A percentile compares a stretch with the other conserved stretches of the same genome.
Evolutionary conservation across 2,329 filamentous ascomycete species (phyloP).

Genomic region (Fusarium veterinarium): DNA sequence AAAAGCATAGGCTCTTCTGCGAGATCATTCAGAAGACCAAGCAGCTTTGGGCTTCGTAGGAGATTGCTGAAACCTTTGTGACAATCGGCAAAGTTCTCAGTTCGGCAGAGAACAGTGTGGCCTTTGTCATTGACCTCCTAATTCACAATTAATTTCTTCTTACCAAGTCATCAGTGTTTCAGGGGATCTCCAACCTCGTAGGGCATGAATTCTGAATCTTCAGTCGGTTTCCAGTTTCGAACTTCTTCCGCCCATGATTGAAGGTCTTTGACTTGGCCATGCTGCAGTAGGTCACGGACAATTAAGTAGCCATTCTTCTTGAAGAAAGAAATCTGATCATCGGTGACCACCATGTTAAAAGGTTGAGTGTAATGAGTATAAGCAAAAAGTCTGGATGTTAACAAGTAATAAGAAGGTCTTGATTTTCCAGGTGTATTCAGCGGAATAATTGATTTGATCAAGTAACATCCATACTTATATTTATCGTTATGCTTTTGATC

Average conservation of each 20-base stretch:
- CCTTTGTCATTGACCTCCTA: not conserved
- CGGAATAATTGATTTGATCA: accelerated
- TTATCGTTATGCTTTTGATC: accelerated
- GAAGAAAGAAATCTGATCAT: not conserved
- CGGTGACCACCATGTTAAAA: not conserved
- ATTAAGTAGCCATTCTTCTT: not conserved
- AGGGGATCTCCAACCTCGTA: not conserved
- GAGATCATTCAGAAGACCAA: not conserved
- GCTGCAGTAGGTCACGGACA: not conserved
- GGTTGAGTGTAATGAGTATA: not conserved
- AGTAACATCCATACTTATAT: not conserved
- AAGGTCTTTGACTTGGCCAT: not conserved
- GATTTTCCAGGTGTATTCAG: accelerated
- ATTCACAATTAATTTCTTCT: accelerated
- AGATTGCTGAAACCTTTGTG: not conserved
- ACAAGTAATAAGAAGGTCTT: not conserved
- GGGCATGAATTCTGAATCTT: not conserved
- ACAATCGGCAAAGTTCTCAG: not conserved
- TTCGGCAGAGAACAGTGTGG: not conserved
- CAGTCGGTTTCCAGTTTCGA: not conserved
- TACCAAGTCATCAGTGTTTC: accelerated
- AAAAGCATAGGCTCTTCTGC: not conserved
- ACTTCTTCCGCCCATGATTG: not conserved
- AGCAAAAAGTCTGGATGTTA: accelerated
- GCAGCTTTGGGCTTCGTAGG: not conserved